Conservation (phyloP, 2,329 filamentous ascomycete genomes). For the Colletotrichum musae region DNA sequence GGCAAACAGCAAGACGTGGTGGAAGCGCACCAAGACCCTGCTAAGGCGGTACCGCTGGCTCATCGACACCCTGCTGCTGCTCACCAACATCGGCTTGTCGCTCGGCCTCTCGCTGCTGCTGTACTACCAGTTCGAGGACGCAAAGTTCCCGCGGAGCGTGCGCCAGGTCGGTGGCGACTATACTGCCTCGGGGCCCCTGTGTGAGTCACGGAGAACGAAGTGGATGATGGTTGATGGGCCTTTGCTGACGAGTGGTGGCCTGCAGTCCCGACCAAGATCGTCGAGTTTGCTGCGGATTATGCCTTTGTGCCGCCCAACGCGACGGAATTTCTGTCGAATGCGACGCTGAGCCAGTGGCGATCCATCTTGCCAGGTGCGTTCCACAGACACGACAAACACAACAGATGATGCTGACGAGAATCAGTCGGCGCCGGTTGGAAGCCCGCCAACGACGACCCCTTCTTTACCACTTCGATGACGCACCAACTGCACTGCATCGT, state of each 20-base stretch:
- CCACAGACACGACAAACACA: not conserved
- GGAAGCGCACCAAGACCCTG: conserved; percentile 24
- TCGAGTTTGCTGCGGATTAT: conserved; percentile 55
- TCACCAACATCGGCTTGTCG: conserved; percentile 35
- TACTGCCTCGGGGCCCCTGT: conserved; percentile 52
- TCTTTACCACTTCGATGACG: conserved; percentile 58
- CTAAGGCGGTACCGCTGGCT: conserved; percentile 33
- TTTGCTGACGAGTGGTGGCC: not conserved
- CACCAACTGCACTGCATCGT: conserved; percentile 59
- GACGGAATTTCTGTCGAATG: conserved; percentile 55
- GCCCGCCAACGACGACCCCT: conserved; percentile 50
- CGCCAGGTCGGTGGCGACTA: conserved; percentile 57
- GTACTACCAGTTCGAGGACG: conserved; percentile 35
- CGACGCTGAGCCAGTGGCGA: conserved; percentile 55
- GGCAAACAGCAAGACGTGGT: not conserved
- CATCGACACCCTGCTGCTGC: conserved; percentile 34
- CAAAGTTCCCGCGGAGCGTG: conserved; percentile 12
- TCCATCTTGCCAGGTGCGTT: conserved; percentile 55
- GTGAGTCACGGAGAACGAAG: conserved; percentile 43
- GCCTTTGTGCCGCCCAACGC: conserved; percentile 56
- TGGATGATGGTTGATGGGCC: not conserved
- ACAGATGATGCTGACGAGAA: conserved; percentile 15
- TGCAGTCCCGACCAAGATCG: conserved; percentile 53
- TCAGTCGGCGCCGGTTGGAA: conserved; percentile 54
- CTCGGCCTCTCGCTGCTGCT: conserved; percentile 38